Conservation (phyloP, 2,329 filamentous ascomycete genomes). For the Metarhizium brunneum region DNA sequence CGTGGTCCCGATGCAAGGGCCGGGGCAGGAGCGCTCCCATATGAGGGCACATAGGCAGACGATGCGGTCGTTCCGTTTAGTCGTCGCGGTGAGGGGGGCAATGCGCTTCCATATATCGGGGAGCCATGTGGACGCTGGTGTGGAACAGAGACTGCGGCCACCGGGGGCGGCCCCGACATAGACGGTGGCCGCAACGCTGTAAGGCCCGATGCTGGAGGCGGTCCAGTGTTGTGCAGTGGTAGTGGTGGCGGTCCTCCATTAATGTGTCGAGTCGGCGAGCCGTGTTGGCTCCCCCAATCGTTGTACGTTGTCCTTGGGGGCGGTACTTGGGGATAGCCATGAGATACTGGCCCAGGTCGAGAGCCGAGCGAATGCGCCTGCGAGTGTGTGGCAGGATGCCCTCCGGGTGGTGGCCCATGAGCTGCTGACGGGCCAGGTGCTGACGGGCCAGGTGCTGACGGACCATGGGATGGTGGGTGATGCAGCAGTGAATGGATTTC, state of each 20-base stretch:
- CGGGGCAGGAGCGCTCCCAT: conserved; percentile 15
- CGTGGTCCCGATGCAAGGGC: conserved; percentile 15
- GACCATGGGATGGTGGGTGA: conserved; percentile 6
- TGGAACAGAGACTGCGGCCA: conserved; percentile 30
- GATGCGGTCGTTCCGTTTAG: conserved; percentile 32
- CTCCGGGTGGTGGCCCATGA: conserved; percentile 3
- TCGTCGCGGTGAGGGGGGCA: conserved; percentile 40
- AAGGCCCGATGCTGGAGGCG: conserved; percentile 22
- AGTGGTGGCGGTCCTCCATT: conserved; percentile 37
- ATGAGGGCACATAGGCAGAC: conserved; percentile 30
- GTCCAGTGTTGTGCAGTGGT: conserved; percentile 19
- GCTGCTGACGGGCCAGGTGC: conserved; percentile 10
- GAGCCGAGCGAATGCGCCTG: conserved; percentile 17
- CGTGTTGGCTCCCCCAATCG: conserved; percentile 44
- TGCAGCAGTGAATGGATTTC: conserved; percentile 12
- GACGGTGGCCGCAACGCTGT: conserved; percentile 42
- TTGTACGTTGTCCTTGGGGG: conserved; percentile 19
- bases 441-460: conserved; percentile 3
- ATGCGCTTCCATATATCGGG: conserved; percentile 29
- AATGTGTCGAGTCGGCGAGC: conserved; percentile 36
- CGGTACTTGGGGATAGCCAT: conserved; percentile 19
- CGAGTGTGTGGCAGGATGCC: conserved; percentile 9
- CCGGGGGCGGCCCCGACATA: conserved; percentile 30
- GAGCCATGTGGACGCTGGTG: conserved; percentile 27
- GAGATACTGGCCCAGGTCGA: conserved; percentile 15